Conservation (phyloP, 371 early-diverging fungal species). For the Batrachochytrium dendrobatidis region DNA sequence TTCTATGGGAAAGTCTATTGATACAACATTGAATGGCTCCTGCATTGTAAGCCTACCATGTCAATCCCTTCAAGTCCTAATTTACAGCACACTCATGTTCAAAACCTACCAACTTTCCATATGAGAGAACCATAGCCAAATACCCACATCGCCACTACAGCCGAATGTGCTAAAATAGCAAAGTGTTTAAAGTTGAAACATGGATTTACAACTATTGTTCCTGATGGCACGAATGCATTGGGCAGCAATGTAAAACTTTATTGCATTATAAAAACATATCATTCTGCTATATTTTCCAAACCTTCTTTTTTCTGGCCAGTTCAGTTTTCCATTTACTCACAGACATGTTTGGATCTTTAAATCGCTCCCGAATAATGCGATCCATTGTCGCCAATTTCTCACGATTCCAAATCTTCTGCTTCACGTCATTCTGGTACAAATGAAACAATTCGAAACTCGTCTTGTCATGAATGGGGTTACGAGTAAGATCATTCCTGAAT, state of each 20-base stretch:
- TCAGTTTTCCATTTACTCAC: neutral
- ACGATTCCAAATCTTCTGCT: neutral
- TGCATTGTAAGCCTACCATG: no score
- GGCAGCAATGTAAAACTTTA: no score
- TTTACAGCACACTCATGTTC: no score
- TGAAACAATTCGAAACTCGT: neutral
- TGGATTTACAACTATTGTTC: no score
- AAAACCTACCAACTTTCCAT: constrained; percentile 72
- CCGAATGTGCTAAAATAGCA: no score
- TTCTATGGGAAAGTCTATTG: constrained; percentile 41
- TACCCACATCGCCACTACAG: constrained; percentile 50
- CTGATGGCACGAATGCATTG: no score
- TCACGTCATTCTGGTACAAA: neutral
- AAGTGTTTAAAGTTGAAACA: no score
- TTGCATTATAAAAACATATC: no score
- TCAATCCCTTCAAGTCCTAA: no score
- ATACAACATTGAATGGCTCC: neutral
- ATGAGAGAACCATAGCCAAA: constrained; percentile 89
- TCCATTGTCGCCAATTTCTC: constrained; percentile 1
- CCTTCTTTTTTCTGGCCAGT: no score
- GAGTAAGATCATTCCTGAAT: constrained; percentile 7
- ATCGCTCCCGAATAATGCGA: neutral
- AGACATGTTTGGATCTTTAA: constrained; percentile 1
- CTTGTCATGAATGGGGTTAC: neutral
- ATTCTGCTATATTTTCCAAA: no score